Conservation (phyloP, 1,284 basidiomycete species). For the Papiliotrema terrestris region DNA sequence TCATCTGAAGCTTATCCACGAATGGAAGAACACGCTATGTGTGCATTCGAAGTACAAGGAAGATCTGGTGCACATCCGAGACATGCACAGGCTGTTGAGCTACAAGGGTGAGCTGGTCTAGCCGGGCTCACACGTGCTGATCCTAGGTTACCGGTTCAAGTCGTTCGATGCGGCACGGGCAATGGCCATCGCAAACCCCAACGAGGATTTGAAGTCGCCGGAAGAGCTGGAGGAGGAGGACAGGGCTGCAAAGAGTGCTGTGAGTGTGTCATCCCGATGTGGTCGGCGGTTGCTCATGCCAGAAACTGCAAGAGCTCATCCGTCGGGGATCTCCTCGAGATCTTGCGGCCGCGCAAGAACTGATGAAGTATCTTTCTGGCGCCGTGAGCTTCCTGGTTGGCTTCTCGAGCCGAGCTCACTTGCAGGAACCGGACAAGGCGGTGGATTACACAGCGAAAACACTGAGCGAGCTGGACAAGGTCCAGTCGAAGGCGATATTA, state of each 20-base stretch:
- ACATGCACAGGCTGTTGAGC: conserved; percentile 92
- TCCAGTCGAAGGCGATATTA: conserved; percentile 89
- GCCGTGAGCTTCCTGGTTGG: conserved; percentile 54
- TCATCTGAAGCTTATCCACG: conserved; percentile 60
- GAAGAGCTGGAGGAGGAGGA: conserved; percentile 97
- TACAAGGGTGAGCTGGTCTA: conserved; percentile 67
- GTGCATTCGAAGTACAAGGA: conserved; percentile 88
- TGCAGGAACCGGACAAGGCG: conserved; percentile 79
- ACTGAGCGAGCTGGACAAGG: conserved; percentile 83
- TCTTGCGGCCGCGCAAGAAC: conserved; percentile 89
- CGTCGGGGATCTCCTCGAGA: conserved; percentile 93
- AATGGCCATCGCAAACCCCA: conserved; percentile 51
- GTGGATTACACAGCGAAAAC: conserved; percentile 91
- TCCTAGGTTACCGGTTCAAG: conserved; percentile 76
- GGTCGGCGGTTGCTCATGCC: conserved; percentile 1
- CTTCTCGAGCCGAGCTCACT: background rate
- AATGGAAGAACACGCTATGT: conserved; percentile 95
- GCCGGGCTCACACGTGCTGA: background rate
- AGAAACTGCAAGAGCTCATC: conserved; percentile 96
- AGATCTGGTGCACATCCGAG: conserved; percentile 92
- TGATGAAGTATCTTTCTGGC: conserved; percentile 94
- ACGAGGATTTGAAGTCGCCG: conserved; percentile 81
- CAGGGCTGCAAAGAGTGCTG: conserved; percentile 85
- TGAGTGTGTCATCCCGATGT: conserved; percentile 27
- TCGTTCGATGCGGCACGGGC: conserved; percentile 56